Conservation (phyloP, 495 filamentous ascomycete species). For the Penicillium flavigenum region DNA sequence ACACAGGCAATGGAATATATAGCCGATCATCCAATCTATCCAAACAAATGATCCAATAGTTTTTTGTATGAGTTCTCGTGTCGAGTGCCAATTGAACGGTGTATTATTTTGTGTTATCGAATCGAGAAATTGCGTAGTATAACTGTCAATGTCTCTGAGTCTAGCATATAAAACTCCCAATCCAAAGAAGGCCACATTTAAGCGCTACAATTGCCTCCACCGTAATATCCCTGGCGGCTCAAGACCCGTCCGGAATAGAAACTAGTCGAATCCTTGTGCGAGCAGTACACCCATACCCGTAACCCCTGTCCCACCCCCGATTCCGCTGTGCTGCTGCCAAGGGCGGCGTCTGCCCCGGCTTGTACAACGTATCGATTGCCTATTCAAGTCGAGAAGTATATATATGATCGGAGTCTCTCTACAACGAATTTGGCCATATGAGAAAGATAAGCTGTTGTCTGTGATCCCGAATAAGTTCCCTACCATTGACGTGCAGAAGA, state of each 20-base stretch:
- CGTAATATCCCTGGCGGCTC: constrained; percentile 19
- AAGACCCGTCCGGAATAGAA: constrained; percentile 65
- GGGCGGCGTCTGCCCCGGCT: constrained; percentile 61
- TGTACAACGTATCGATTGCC: constrained; percentile 55
- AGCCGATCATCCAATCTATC: background rate
- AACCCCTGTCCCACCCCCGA: constrained; percentile 60
- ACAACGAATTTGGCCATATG: constrained; percentile 40
- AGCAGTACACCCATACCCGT: constrained; percentile 69
- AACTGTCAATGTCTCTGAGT: background rate
- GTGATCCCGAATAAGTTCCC: constrained; percentile 54
- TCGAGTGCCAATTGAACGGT: background rate
- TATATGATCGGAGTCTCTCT: background rate
- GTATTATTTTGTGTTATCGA: background rate
- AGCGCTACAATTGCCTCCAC: constrained; percentile 14
- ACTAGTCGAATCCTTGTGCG: constrained; percentile 71
- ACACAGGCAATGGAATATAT: background rate
- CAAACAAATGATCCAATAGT: background rate
- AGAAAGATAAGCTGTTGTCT: constrained; percentile 65
- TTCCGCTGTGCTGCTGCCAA: constrained; percentile 46
- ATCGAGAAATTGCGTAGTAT: background rate
- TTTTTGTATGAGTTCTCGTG: background rate
- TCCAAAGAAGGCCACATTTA: constrained; percentile 7
- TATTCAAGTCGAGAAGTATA: background rate
- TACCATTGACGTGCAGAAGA: constrained; percentile 31
- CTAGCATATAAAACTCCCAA: background rate